A percentile compares a stretch with the other conserved stretches of the same genome.
Conservation (phyloP, 139 green algal genomes). For the Chlorella vulgaris region DNA sequence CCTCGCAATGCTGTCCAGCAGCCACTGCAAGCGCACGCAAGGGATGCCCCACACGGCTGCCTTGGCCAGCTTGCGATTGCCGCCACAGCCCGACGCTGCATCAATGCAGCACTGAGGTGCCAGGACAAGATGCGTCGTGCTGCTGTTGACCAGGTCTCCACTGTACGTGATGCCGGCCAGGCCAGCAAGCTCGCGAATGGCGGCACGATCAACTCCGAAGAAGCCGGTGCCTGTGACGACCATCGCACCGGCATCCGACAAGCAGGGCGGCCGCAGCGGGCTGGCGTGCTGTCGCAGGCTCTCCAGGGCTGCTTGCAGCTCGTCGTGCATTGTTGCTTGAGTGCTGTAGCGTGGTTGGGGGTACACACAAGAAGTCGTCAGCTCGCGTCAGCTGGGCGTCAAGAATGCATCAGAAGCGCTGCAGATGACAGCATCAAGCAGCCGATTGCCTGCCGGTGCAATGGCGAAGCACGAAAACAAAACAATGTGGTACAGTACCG, state of each 20-base stretch:
- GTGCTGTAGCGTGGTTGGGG: no score
- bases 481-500: no score
- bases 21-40: conserved; percentile 26
- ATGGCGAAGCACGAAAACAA: no score
- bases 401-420: no score
- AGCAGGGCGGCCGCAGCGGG: neutral
- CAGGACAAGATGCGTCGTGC: conserved; percentile 42
- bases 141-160: conserved; percentile 20
- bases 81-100: neutral
- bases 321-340: neutral
- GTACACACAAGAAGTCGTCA: no score
- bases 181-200: neutral
- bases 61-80: neutral
- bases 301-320: neutral
- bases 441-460: no score
- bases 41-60: conserved; percentile 36
- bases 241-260: neutral
- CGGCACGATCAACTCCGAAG: neutral
- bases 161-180: conserved; percentile 7
- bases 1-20: conserved; percentile 9
- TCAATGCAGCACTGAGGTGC: neutral
- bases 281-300: neutral
- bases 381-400: no score
- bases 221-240: conserved; percentile 32
- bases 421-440: no score